Percentiles rank a stretch among this genome's conserved stretches.
Evolutionary conservation across 495 filamentous ascomycete species (phyloP).

Genomic region (Schizothecium vesticola): DNA sequence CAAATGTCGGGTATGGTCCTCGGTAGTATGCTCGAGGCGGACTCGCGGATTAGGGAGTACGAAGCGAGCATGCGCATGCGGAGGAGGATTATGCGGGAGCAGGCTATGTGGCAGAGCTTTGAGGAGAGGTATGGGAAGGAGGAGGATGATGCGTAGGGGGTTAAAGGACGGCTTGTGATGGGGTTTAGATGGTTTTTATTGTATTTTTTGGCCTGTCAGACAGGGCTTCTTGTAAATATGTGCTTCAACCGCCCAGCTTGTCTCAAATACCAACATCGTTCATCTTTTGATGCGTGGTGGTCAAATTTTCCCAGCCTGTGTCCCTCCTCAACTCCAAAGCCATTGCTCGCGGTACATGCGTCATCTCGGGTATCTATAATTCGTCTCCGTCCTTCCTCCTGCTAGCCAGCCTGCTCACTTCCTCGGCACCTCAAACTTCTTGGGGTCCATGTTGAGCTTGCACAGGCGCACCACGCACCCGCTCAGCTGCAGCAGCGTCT

Average conservation of each 20-base stretch:
- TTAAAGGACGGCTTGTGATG: not conserved
- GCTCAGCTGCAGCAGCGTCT: slow-evolving; percentile 87
- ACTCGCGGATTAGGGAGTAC: slow-evolving; percentile 66
- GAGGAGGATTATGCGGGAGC: slow-evolving; percentile 55
- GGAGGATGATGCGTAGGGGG: slow-evolving; percentile 28
- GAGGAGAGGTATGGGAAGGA: slow-evolving; percentile 38
- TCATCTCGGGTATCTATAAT: not conserved
- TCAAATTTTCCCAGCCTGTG: not conserved
- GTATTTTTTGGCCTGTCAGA: not conserved
- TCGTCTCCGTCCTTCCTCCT: not conserved
- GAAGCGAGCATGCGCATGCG: slow-evolving; percentile 57
- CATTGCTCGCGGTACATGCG: not conserved
- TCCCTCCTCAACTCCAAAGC: not conserved
- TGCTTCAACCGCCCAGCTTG: not conserved
- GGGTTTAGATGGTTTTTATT: not conserved
- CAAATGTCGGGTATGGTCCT: slow-evolving; percentile 86
- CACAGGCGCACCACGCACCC: slow-evolving; percentile 86
- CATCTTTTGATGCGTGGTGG: not conserved
- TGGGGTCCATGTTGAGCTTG: slow-evolving; percentile 91
- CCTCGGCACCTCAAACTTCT: slow-evolving; percentile 61
- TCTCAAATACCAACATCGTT: not conserved
- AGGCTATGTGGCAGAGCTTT: slow-evolving; percentile 54
- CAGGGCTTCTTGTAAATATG: not conserved
- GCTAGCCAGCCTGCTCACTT: slow-evolving; percentile 20
- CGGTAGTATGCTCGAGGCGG: slow-evolving; percentile 79